Base-by-base conservation (phyloP, 352 stramenopile genomes). In the Pythium inflatum region DNA sequence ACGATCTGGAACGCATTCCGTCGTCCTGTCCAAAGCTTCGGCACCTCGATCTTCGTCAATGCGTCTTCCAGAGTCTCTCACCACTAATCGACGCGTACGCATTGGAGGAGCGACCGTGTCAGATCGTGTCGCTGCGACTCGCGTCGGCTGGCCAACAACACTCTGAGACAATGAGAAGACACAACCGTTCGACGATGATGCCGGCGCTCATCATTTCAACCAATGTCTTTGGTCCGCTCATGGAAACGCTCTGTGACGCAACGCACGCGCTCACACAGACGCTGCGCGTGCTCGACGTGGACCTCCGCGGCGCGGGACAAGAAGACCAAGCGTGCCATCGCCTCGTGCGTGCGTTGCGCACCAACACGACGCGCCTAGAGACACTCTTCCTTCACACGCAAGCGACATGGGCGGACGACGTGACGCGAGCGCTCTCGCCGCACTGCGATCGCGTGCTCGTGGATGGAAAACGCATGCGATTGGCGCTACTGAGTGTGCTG, bases 401-500 rank as follows among this genome's bases (percentile, higher is more conserved):
- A 33, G 36, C 60, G 20, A 67, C 60, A 16, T 67, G 33, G 8
- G 22, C 36, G 7, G 20, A 13, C 25, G 33, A 59, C 28, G 11
- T 60, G 18, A 34, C 46, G 3, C 49, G 60, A 12, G 20, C 45
- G 18, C 22, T 67, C 11, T 13, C 34, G 20, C 18, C 30, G 9
- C 33, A 45, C 12, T 25, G 46, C 8, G 49, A 67, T 36, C 24
- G 20, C 27, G 28, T 67, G 34, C 25, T 67, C 20, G 48, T 53
- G 33, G 49, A 60, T 27, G 28, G 20, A 16, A 22, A 24, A 14
- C 22, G 25, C 11, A 48, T 24, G 46, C 31, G 59, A 24, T 30
- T 49, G 31, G 43, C 31, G 27, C 20, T 67, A 18, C 34, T 67
- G 18, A 67, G 60, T 25, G 48, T 67, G 4, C 36, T 67, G 34